phyloP scores from a whole-genome alignment of 495 filamentous ascomycete species.

The Xeromyces bisporus region DNA sequence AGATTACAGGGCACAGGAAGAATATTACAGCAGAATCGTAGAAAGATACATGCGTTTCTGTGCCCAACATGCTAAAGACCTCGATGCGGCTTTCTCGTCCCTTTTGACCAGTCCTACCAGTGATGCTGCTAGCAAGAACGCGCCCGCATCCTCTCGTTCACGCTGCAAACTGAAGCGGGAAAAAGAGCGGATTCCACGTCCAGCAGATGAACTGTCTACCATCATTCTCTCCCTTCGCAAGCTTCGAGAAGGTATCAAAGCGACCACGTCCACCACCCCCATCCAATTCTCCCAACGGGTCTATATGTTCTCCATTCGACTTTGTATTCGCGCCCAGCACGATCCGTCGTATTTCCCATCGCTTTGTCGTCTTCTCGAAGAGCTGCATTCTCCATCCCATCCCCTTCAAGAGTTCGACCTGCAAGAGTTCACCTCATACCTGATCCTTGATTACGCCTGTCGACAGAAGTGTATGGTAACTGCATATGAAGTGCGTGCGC shows the following conservation, averaged over 20 bases:
- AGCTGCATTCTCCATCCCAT: slow-evolving; percentile 42
- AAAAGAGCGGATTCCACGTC: slow-evolving; percentile 13
- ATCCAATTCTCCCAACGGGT: slow-evolving; percentile 47
- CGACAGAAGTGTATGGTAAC: slow-evolving; percentile 55
- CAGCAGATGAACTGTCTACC: slow-evolving; percentile 37
- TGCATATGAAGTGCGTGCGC: slow-evolving; percentile 45
- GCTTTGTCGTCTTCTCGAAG: slow-evolving; percentile 55
- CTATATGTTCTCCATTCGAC: slow-evolving; percentile 65
- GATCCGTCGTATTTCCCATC: slow-evolving; percentile 83
- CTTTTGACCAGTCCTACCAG: slow-evolving; percentile 33
- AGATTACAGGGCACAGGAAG: slow-evolving; percentile 55
- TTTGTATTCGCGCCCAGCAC: slow-evolving; percentile 61
- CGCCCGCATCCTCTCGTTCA: slow-evolving; percentile 14
- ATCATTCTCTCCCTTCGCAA: slow-evolving; percentile 69
- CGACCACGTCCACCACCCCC: slow-evolving; percentile 47
- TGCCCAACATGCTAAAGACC: slow-evolving; percentile 47
- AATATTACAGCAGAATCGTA: slow-evolving; percentile 72
- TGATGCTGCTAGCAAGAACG: slow-evolving; percentile 26
- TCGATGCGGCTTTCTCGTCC: slow-evolving; percentile 56
- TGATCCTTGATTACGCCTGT: slow-evolving; percentile 78
- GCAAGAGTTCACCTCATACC: slow-evolving; percentile 61
- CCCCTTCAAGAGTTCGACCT: slow-evolving; percentile 50
- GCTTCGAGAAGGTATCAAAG: slow-evolving; percentile 63
- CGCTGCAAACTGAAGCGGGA: slow-evolving; percentile 8
- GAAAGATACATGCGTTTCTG: slow-evolving; percentile 80